Conservation (phyloP, 179 eudicot genomes). For the Pouteria campechiana region DNA sequence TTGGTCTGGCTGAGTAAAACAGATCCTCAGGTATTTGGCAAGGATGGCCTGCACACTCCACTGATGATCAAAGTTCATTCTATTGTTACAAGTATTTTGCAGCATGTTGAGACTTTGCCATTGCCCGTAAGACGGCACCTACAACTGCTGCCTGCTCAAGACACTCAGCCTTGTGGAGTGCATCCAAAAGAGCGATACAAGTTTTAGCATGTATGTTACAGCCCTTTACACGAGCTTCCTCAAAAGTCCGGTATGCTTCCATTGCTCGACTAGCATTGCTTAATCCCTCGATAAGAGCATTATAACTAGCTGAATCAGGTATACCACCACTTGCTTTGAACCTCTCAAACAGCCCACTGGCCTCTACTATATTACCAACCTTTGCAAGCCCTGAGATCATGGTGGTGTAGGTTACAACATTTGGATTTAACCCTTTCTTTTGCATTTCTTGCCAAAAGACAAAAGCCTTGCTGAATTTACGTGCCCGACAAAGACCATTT, state of each 20-base stretch:
- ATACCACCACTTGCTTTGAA: conserved; percentile 65
- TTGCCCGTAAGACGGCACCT: conserved; percentile 79
- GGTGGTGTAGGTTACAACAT: conserved; percentile 61
- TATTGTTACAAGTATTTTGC: conserved; percentile 39
- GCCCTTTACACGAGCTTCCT: conserved; percentile 75
- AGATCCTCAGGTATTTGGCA: too few species aligned
- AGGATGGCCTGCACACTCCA: too few species aligned
- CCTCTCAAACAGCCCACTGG: conserved; percentile 60
- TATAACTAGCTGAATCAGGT: conserved; percentile 82
- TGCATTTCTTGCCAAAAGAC: conserved; percentile 94
- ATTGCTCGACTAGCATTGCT: conserved; percentile 55
- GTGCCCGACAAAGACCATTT: conserved; percentile 78
- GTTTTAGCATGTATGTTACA: conserved; percentile 65
- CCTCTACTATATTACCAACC: conserved; percentile 72
- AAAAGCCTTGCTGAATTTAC: conserved; percentile 92
- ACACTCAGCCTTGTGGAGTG: conserved; percentile 81
- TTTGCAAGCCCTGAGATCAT: conserved; percentile 91
- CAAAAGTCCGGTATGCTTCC: conserved; percentile 68
- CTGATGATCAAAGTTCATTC: too few species aligned
- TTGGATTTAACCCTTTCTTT: conserved; percentile 68
- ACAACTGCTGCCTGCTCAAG: conserved; percentile 92
- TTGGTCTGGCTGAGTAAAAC: too few species aligned
- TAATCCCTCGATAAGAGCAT: conserved; percentile 74
- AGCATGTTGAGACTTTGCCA: conserved; percentile 87
- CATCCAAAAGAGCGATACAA: conserved; percentile 75